Evolutionary conservation across 768 basidiomycete species (phyloP), one percentile per base, ranked within the genome.

Genomic region (Trametes gibbosa): DNA sequence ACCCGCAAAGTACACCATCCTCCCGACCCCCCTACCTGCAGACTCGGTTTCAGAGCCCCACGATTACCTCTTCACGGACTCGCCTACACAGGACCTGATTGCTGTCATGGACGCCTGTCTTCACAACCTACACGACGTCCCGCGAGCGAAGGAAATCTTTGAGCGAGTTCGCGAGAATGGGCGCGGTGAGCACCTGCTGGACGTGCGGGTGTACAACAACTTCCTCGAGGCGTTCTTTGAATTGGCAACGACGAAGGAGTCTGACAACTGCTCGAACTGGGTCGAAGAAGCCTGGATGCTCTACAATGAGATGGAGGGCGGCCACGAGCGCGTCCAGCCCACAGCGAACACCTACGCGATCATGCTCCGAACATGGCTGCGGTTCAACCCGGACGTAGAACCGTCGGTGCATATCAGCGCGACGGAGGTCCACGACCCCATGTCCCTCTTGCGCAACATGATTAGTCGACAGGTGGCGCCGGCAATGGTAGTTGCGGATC

Each of bases 21-120:
- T 91, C 0, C 88, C 90, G 0, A 76, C 86, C 0, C 90, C 90
- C 0, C 79, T 86, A 6, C 87, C 89, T 0, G 70, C 72, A 23
- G 79, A 82, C 63, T 68, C 69, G 39, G 51, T 69, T 1, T 79
- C 79, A 3, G 54, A 67, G 0, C 57, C 72, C 13, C 76, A 81
- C 63, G 79, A 81, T 61, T 62, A 79, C 50, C 84, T 82, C 73
- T 91, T 84, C 71, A 78, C 81, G 5, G 83, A 90, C 69, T 83
- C 90, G 0, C 70, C 74, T 0, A 84, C 86, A 0, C 82, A 85
- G 67, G 90, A 93, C 70, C 77, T 82, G 54, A 69, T 91, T 12
- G 84, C 89, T 0, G 81, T 95, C 62, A 89, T 95, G 73, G 86
- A 90, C 65, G 90, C 92, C 4, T 95, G 94, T 69, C 73, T 95